Percentiles rank a stretch among this genome's conserved stretches.
Conservation (phyloP, 345 rosid species). For the Lepidium aucheri region DNA sequence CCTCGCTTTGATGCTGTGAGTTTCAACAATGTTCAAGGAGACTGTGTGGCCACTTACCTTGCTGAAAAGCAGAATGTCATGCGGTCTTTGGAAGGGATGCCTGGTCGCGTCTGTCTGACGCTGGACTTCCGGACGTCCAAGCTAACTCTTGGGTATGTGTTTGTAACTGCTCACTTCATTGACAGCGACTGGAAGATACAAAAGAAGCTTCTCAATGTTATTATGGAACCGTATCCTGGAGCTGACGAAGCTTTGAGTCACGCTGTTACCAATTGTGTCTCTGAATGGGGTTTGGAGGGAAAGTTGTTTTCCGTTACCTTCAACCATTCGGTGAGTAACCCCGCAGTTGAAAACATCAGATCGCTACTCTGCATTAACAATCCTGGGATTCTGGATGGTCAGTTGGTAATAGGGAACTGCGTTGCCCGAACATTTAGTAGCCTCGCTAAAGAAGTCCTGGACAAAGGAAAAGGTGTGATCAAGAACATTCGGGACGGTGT, state of each 20-base stretch:
- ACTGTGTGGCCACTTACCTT: slow-evolving; percentile 78
- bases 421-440: slow-evolving; percentile 48
- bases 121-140: slow-evolving; percentile 70
- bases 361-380: slow-evolving; percentile 61
- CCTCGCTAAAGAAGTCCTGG: slow-evolving; percentile 55
- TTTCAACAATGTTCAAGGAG: slow-evolving; percentile 81
- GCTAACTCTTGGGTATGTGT: slow-evolving; percentile 62
- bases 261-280: slow-evolving; percentile 72
- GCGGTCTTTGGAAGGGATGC: slow-evolving; percentile 56
- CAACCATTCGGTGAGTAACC: slow-evolving; percentile 43
- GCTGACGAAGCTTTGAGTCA: slow-evolving; percentile 62
- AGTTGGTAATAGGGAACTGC: slow-evolving; percentile 62
- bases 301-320: slow-evolving; percentile 70
- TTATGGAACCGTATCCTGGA: slow-evolving; percentile 79
- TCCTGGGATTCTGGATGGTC: slow-evolving; percentile 72
- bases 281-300: slow-evolving; percentile 79
- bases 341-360: slow-evolving; percentile 56
- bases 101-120: slow-evolving; percentile 71
- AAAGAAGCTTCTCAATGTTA: slow-evolving; percentile 66
- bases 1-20: slow-evolving; percentile 62
- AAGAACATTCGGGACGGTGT: slow-evolving; percentile 76
- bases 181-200: slow-evolving; percentile 80
- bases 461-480: slow-evolving; percentile 42
- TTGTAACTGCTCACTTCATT: slow-evolving; percentile 69
- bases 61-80: slow-evolving; percentile 73